Evolutionary conservation across 306 rosid genomes (phyloP).

Genomic region (Albizia julibrissin): DNA sequence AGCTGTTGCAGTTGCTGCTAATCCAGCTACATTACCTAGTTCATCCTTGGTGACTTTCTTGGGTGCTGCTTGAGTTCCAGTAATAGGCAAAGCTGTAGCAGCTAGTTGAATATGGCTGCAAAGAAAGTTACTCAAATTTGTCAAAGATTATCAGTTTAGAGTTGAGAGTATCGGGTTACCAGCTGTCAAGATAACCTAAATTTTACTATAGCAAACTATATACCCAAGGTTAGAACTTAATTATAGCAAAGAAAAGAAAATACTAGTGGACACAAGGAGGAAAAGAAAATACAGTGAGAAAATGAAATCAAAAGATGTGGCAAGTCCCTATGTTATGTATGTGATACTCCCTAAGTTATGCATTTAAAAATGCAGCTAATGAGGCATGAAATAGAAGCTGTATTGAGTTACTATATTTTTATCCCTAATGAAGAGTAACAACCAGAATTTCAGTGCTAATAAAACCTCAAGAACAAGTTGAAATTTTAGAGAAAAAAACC

Average conservation of each 20-base stretch:
- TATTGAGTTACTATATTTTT: background rate
- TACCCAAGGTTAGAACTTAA: background rate
- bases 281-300: background rate
- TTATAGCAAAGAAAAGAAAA: background rate
- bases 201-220: background rate
- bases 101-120: conserved; percentile 92
- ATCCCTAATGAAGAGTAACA: background rate
- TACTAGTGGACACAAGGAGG: background rate
- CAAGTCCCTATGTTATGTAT: background rate
- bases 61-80: conserved; percentile 77
- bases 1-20: conserved; percentile 89
- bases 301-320: background rate
- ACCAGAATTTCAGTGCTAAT: conserved; percentile 10
- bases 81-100: conserved; percentile 90
- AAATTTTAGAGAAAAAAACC: conserved; percentile 50
- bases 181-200: background rate
- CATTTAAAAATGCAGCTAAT: conserved; percentile 21
- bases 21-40: conserved; percentile 79
- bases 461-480: conserved; percentile 2
- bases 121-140: conserved; percentile 11
- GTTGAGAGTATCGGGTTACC: background rate
- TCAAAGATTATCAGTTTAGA: background rate
- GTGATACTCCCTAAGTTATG: background rate
- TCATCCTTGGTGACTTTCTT: conserved; percentile 75
- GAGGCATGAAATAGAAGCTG: conserved; percentile 11